These are phyloP conservation scores for Penicillium sp. DNA, from an alignment of 2,329 filamentous ascomycete species.

Conservation along the genomic window DNA sequence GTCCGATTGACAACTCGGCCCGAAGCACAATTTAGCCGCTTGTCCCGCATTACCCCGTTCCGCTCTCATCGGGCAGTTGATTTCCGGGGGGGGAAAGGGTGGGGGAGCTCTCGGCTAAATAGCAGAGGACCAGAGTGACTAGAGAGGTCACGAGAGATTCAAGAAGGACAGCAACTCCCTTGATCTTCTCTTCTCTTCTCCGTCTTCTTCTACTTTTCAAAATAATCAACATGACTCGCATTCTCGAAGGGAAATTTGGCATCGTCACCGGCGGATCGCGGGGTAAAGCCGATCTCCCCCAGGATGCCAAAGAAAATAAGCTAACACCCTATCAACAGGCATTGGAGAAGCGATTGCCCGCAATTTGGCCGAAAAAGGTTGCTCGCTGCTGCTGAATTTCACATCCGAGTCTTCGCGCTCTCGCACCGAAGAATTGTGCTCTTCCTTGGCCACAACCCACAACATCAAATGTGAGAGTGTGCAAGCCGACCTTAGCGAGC, in stretches of 20 bases:
- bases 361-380: conserved; percentile 70
- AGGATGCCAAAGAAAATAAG: conserved; percentile 4
- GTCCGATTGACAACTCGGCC: not conserved
- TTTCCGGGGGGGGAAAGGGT: conserved; percentile 19
- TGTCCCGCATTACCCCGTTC: conserved; percentile 7
- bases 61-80: conserved; percentile 29
- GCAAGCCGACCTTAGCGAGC: conserved; percentile 67
- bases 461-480: conserved; percentile 59
- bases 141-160: no score
- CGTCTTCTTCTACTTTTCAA: not conserved
- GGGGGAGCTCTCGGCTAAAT: conserved; percentile 20
- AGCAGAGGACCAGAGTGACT: not conserved
- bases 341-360: conserved; percentile 68
- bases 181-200: conserved; percentile 10
- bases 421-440: conserved; percentile 53
- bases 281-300: conserved; percentile 49
- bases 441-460: conserved; percentile 55
- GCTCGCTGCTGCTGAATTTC: conserved; percentile 67
- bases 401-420: conserved; percentile 59
- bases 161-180: conserved; percentile 4
- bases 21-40: conserved; percentile 7
- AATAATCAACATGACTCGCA: conserved; percentile 22
- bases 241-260: conserved; percentile 69
- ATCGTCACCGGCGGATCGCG: conserved; percentile 76
- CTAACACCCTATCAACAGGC: conserved; percentile 47